Evolutionary conservation across 208 protist genomes (phyloP).

Genomic region (Leishmania major): DNA sequence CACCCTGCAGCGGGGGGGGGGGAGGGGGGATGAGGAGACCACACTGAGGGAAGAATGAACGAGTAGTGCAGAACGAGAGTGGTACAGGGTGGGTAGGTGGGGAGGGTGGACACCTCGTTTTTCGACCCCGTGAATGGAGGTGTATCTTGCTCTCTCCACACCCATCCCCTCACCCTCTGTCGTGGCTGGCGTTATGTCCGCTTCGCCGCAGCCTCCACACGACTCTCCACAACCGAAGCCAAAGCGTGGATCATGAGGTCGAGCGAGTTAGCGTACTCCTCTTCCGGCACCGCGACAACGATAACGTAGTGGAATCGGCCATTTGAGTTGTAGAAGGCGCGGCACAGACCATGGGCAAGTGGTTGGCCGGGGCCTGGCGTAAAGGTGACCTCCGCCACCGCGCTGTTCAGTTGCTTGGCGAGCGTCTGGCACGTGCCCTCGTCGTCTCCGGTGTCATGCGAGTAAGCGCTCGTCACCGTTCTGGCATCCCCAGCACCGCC

Average conservation of each 20-base stretch:
- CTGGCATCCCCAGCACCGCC: neutral
- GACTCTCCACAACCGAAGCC: conserved; percentile 71
- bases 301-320: conserved; percentile 78
- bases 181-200: conserved; percentile 26
- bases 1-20: neutral
- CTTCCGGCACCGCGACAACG: conserved; percentile 73
- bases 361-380: conserved; percentile 53
- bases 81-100: neutral
- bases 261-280: conserved; percentile 64
- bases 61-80: neutral
- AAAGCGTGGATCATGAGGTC: conserved; percentile 76
- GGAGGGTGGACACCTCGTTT: neutral
- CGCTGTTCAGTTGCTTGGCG: conserved; percentile 56
- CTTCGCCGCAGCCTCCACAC: conserved; percentile 69
- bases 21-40: neutral
- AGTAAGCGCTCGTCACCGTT: conserved; percentile 5
- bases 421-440: conserved; percentile 43
- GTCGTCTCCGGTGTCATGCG: conserved; percentile 7
- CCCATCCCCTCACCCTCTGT: neutral
- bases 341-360: conserved; percentile 72
- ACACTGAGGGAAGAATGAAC: neutral
- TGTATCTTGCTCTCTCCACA: neutral
- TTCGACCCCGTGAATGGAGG: neutral
- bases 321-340: conserved; percentile 84
- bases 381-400: conserved; percentile 78